Evolutionary conservation across 306 rosid species (phyloP).

Genomic region (Trifolium dubium): DNA sequence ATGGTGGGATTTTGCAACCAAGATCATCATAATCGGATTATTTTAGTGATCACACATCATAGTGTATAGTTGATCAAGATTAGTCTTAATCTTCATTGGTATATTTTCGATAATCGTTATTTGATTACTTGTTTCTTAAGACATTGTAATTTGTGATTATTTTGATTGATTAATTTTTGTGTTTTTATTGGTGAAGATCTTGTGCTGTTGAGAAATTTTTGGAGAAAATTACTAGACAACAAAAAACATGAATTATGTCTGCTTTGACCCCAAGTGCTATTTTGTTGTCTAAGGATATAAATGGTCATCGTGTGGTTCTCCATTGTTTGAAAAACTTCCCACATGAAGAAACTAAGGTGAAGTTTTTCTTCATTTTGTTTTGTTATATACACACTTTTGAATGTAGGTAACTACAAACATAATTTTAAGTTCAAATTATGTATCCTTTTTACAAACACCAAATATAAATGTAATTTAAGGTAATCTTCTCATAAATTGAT

Average conservation of each 20-base stretch:
- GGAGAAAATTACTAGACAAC: slow-evolving; percentile 47
- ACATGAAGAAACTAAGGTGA: slow-evolving; percentile 53
- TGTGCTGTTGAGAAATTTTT: slow-evolving; percentile 58
- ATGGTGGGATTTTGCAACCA: slow-evolving; percentile 56
- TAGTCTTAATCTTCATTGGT: slow-evolving; percentile 62
- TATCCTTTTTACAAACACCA: background rate
- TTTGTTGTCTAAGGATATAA: slow-evolving; percentile 49
- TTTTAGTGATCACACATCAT: slow-evolving; percentile 33
- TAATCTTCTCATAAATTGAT: background rate
- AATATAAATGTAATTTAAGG: background rate
- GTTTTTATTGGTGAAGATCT: slow-evolving; percentile 42
- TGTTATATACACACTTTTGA: background rate
- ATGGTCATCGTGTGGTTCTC: slow-evolving; percentile 62
- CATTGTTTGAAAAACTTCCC: slow-evolving; percentile 58
- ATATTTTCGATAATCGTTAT: slow-evolving; percentile 24
- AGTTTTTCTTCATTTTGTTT: slow-evolving; percentile 1
- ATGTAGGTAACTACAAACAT: background rate
- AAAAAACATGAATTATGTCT: slow-evolving; percentile 40
- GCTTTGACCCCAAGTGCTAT: slow-evolving; percentile 50
- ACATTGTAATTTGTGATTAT: background rate
- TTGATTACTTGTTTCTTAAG: slow-evolving; percentile 21
- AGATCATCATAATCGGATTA: slow-evolving; percentile 56
- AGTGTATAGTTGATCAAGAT: slow-evolving; percentile 38
- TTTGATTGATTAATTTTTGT: background rate
- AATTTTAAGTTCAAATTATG: background rate